Evolutionary conservation across 2,329 filamentous ascomycete species (phyloP).

Genomic region (Cladosporium sp.): DNA sequence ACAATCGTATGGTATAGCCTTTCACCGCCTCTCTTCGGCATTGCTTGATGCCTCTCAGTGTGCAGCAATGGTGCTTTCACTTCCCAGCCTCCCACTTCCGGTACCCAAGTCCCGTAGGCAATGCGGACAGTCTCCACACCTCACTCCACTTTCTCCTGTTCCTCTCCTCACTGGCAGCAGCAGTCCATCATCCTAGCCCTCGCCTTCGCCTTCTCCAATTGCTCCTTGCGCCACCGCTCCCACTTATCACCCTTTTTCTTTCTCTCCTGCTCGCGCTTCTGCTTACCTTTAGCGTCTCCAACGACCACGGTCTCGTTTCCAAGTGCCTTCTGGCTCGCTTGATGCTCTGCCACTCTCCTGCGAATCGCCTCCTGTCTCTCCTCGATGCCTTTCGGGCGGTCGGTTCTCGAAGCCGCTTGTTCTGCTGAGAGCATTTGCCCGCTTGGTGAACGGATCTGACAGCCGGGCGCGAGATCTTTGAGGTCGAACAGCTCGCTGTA

Average conservation of each 20-base stretch:
- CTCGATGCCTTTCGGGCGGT: constrained; percentile 31
- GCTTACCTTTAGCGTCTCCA: not conserved
- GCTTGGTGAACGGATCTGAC: constrained; percentile 28
- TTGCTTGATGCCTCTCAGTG: no score
- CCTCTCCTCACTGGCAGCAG: not conserved
- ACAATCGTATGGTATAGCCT: no score
- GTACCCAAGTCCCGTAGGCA: no score
- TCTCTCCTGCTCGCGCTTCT: not conserved
- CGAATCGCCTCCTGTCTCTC: constrained; percentile 34
- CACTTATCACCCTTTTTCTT: not conserved
- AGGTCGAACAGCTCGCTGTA: constrained; percentile 30
- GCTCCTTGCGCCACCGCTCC: constrained; percentile 32
- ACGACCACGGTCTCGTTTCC: not conserved
- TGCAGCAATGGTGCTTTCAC: no score
- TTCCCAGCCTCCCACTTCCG: no score
- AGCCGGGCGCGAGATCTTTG: constrained; percentile 18
- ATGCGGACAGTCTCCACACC: no score
- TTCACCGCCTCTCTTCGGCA: no score
- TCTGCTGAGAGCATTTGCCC: constrained; percentile 27
- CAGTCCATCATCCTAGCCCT: constrained; percentile 37
- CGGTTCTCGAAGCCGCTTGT: constrained; percentile 22
- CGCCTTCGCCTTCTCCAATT: constrained; percentile 58
- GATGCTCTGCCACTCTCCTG: not conserved
- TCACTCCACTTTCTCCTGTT: not conserved
- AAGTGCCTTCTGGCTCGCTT: not conserved